phyloP scores from a whole-genome alignment of 306 rosid species.

The Malus orientalis region DNA sequence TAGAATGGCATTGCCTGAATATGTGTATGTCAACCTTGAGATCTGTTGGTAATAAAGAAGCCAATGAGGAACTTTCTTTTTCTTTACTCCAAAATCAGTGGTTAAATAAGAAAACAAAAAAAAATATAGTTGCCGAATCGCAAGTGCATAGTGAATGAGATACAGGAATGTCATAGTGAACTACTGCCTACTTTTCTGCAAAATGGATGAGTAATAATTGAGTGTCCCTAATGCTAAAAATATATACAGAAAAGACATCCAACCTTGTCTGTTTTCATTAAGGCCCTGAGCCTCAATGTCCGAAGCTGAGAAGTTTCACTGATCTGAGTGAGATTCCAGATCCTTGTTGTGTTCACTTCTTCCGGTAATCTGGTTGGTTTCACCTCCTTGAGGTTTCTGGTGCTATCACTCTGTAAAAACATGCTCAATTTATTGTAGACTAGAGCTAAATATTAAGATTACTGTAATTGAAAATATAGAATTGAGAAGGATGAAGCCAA shows the following conservation, averaged over 20 bases:
- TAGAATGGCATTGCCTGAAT: conserved; percentile 72
- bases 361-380: conserved; percentile 55
- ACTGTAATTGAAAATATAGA: background rate
- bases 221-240: background rate
- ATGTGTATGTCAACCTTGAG: conserved; percentile 69
- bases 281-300: conserved; percentile 55
- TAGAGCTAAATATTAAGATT: background rate
- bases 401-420: conserved; percentile 59
- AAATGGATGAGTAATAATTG: background rate
- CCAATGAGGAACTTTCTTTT: conserved; percentile 1
- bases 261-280: conserved; percentile 45
- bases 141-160: background rate
- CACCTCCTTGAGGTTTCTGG: conserved; percentile 54
- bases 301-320: conserved; percentile 59
- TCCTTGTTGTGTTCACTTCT: conserved; percentile 55
- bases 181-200: background rate
- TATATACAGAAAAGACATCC: background rate
- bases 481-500: background rate
- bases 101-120: background rate
- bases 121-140: background rate
- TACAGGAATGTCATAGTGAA: background rate
- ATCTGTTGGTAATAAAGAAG: conserved; percentile 41
- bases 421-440: conserved; percentile 2
- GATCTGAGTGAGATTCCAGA: conserved; percentile 75
- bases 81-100: background rate